Percentiles rank a stretch among this genome's conserved stretches.
Evolutionary conservation across 2,329 filamentous ascomycete genomes (phyloP).

Genomic region (Penicillium sp.): DNA sequence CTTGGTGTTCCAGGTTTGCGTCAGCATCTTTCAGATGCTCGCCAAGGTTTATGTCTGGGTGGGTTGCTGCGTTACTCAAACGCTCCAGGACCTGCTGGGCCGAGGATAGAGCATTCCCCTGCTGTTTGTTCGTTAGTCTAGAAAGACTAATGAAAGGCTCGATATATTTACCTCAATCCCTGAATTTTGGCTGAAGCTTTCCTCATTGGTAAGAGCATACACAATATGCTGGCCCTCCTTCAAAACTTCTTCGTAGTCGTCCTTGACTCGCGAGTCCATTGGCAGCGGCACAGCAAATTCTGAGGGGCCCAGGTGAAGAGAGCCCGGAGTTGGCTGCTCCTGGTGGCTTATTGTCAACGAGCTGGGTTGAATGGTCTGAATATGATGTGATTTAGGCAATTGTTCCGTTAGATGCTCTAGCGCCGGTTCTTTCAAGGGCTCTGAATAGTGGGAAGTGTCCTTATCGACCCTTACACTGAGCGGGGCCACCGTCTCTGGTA

Average conservation of each 20-base stretch:
- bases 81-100: slow-evolving; percentile 42
- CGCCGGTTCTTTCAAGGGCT: slow-evolving; percentile 27
- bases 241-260: slow-evolving; percentile 46
- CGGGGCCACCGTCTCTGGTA: slow-evolving; percentile 38
- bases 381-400: slow-evolving; percentile 25
- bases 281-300: slow-evolving; percentile 49
- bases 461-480: slow-evolving; percentile 44
- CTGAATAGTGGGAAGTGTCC: slow-evolving; percentile 30
- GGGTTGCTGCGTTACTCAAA: slow-evolving; percentile 49
- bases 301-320: slow-evolving; percentile 42
- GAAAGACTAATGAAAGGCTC: neutral
- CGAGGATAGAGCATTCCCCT: slow-evolving; percentile 31
- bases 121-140: slow-evolving; percentile 30
- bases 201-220: slow-evolving; percentile 33
- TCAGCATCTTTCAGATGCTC: slow-evolving; percentile 42
- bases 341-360: slow-evolving; percentile 36
- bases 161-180: slow-evolving; percentile 33
- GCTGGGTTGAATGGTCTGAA: slow-evolving; percentile 46
- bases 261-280: slow-evolving; percentile 50
- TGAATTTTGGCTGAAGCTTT: slow-evolving; percentile 21
- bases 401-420: slow-evolving; percentile 33
- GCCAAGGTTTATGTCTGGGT: slow-evolving; percentile 51
- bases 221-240: slow-evolving; percentile 35
- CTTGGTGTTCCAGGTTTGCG: slow-evolving; percentile 42
- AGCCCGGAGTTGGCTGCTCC: slow-evolving; percentile 35